A percentile compares a stretch with the other conserved stretches of the same genome.
phyloP scores from a whole-genome alignment of 2,329 filamentous ascomycete genomes.

The Canariomyces notabilis region DNA sequence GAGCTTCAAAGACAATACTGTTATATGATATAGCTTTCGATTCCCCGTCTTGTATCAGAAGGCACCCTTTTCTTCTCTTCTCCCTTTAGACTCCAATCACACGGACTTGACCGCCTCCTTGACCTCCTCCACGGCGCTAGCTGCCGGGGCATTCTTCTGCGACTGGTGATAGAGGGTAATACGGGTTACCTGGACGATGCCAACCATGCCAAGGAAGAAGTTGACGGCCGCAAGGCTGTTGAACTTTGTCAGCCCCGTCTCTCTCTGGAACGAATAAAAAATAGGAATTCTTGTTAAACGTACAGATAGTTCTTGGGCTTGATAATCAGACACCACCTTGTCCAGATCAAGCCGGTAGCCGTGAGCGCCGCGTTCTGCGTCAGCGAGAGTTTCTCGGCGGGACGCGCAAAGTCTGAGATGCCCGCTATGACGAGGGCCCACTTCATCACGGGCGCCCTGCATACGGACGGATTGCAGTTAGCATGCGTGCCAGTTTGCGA shows the following conservation, averaged over 20 bases:
- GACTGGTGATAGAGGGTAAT: conserved; percentile 64
- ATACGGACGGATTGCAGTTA: no score
- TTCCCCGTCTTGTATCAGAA: no score
- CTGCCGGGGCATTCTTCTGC: conserved; percentile 48
- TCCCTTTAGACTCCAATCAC: background rate
- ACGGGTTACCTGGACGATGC: conserved; percentile 72
- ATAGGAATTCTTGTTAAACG: no score
- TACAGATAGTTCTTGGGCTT: conserved; percentile 87
- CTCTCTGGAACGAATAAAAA: background rate
- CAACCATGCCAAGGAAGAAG: conserved; percentile 92
- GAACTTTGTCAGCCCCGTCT: background rate
- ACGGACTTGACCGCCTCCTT: conserved; percentile 20
- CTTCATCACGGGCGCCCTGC: conserved; percentile 91
- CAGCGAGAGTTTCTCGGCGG: conserved; percentile 85
- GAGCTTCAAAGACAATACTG: no score
- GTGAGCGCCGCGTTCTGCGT: conserved; percentile 89
- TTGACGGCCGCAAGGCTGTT: conserved; percentile 84
- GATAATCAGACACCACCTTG: conserved; percentile 97
- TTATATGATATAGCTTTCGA: no score
- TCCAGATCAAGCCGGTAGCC: conserved; percentile 93
- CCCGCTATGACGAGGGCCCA: conserved; percentile 93
- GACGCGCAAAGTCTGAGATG: conserved; percentile 84
- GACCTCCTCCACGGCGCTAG: conserved; percentile 24
- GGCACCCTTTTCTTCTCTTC: background rate
- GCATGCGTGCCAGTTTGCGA: background rate